Evolutionary conservation across 148 eudicot species (phyloP), one percentile per base, ranked within the genome.

Genomic region (Talinum fruticosum): DNA sequence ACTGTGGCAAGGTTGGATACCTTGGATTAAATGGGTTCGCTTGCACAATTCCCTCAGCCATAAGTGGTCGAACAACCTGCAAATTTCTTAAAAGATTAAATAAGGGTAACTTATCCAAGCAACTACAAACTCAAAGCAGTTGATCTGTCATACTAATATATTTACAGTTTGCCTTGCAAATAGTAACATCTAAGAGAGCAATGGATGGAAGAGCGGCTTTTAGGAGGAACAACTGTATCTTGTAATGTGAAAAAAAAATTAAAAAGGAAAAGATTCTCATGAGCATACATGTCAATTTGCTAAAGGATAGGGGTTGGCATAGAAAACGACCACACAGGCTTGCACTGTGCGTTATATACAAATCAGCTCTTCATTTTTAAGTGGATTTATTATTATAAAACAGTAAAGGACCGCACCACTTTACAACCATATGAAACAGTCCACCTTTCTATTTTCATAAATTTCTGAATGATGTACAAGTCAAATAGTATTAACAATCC

Each of bases 21-120:
- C 81, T 83, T 14, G 80, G 41, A 38, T 64, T 75, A 33, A 84
- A 83, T 19, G 90, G 72, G 30, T 85, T 86, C 74, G 78, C 79
- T 77, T 81, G 89, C 38, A 83, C 86, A 71, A 45, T 82, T 75
- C 89, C 92, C 38, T 90, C 94, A 12, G 84, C 75, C 91, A 89
- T 84, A 75, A 82, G 79, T 19, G 90, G 87, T 36, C 97, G 80
- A 71, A 92, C 93, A 65, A 74, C 87, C 94, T 92, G 88, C 82
- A 80, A 69, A 37, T 36, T 69, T 26, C 51, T 6, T 69, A 28
- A 62, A 28, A 62, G 66, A n/a, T 62, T 34, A 35, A 69, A 47
- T 72, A 15, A 34, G 2, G 35, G 66, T 45, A 6, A 61, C 2
- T 44, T 36, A 64, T 10, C 21, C 24, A 37, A 69, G 34, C n/a